Evolutionary conservation across 2,329 filamentous ascomycete genomes (phyloP), one percentile per base, ranked within the genome.

Genomic region (Pestalotiopsis fici): DNA sequence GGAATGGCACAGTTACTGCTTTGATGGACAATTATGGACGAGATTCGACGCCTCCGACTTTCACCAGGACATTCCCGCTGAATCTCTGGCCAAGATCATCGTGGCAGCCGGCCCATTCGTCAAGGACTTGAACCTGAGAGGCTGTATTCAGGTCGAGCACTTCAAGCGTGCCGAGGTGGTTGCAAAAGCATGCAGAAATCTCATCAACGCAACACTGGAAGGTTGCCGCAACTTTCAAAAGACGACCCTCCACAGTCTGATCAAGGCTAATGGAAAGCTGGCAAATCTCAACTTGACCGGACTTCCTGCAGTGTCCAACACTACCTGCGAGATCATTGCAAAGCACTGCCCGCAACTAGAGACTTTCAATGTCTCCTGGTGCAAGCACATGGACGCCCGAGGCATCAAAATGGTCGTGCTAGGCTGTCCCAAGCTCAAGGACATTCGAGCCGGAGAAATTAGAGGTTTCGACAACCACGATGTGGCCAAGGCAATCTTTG

Each of bases 21-120:
- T 95, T 74, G 95, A 99, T 78, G 96, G 96, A 2, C 96, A 99
- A 80, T 82, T 98, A 18, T 99, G 96, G 96, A 90, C 90, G 3
- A 89, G 87, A 55, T 86, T 98, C 61, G 94, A 98, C 77, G 90
- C 93, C 2, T 91, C 94, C 7, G 90, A 93, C 62, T 98, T 95
- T 79, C 98, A 98, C 77, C 88, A 87, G 70, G 88, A 94, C 64
- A 98, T 98, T 71, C 91, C 95, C 0, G 93, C 92, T 25, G 90
- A 93, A 70, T 93, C 93, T 0, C 82, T 99, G 60, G 89, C 94
- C 66, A 94, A 92, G 74, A 94, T 98, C 69, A 94, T 98, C 75
- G 88, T 90, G 1, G 86, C 90, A 3, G 94, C 94, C 1, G 96
- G 95, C 0, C 93, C 95, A 0, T 99, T 98, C 74, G 90, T 98